Percentiles rank a stretch among this genome's conserved stretches.
These are phyloP conservation scores for Colletotrichum camelliae DNA, from an alignment of 2,329 filamentous ascomycete genomes.

Conservation along the genomic window DNA sequence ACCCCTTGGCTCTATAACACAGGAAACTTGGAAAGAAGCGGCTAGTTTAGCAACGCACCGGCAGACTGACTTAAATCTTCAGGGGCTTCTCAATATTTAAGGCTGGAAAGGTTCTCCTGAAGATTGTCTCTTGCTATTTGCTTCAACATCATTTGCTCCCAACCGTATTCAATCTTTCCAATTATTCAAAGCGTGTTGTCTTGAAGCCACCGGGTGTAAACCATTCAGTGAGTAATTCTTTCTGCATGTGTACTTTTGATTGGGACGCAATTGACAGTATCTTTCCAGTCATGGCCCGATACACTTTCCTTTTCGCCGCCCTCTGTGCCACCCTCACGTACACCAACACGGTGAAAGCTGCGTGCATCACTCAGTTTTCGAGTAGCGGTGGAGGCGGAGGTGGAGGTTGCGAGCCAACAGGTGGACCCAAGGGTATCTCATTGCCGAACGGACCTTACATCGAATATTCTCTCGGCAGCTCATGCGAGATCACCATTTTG, in stretches of 20 bases:
- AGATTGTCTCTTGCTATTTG: no score
- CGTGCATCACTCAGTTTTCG: not conserved
- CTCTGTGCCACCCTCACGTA: not conserved
- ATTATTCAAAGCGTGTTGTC: not conserved
- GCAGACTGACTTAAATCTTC: no score
- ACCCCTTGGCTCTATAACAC: not conserved
- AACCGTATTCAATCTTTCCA: rapidly evolving
- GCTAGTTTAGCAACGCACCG: no score
- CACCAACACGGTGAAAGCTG: not conserved
- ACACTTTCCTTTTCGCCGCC: not conserved
- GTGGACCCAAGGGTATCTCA: not conserved
- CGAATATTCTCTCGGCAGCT: not conserved
- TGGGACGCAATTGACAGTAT: not conserved
- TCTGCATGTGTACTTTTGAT: no score
- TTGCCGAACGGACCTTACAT: not conserved
- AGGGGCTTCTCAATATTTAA: no score
- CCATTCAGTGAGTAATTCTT: not conserved
- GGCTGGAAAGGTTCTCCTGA: no score
- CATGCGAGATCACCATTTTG: not conserved
- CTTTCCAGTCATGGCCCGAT: not conserved
- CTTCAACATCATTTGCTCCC: not conserved
- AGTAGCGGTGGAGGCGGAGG: not conserved
- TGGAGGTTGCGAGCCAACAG: not conserved
- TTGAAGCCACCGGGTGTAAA: no score
- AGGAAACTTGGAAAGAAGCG: no score